Percentiles rank a stretch among this genome's conserved stretches.
phyloP scores from a whole-genome alignment of 2,329 filamentous ascomycete genomes.

The Colletotrichum godetiae region DNA sequence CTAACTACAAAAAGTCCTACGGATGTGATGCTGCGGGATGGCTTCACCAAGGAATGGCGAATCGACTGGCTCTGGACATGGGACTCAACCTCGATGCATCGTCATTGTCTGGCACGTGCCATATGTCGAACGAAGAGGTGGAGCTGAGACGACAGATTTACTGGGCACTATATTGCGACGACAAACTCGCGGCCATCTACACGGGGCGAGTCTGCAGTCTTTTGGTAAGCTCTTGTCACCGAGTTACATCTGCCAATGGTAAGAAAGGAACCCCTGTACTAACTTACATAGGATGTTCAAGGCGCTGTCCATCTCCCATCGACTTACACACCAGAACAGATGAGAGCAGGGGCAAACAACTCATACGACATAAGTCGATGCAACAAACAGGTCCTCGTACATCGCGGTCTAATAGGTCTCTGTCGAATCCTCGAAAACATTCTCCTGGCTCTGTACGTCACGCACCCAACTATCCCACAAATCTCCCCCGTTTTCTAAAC shows the following conservation, averaged over 20 bases:
- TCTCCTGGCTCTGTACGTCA: constrained; percentile 42
- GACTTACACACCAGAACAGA: constrained; percentile 3
- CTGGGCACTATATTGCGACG: constrained; percentile 49
- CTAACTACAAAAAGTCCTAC: constrained; percentile 40
- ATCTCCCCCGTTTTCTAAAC: too few species aligned
- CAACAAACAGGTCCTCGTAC: constrained; percentile 33
- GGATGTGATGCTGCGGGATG: constrained; percentile 49
- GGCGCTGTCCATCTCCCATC: constrained; percentile 44
- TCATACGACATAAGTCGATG: constrained; percentile 1
- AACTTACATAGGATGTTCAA: constrained; percentile 41
- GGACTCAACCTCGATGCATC: constrained; percentile 49
- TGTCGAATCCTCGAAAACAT: constrained; percentile 47
- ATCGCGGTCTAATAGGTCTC: constrained; percentile 41
- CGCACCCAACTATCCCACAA: too few species aligned
- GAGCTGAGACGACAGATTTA: constrained; percentile 49
- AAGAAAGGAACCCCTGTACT: not conserved
- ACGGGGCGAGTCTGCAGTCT: constrained; percentile 49
- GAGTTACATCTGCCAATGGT: not conserved
- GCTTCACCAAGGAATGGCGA: constrained; percentile 52
- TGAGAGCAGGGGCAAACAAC: not conserved
- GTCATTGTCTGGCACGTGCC: constrained; percentile 39
- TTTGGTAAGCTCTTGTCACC: constrained; percentile 40
- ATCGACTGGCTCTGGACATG: constrained; percentile 49
- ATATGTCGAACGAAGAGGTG: constrained; percentile 42
- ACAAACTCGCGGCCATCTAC: constrained; percentile 48